Conservation (phyloP, 768 basidiomycete genomes). For the Dacryopinax primogenitus region DNA sequence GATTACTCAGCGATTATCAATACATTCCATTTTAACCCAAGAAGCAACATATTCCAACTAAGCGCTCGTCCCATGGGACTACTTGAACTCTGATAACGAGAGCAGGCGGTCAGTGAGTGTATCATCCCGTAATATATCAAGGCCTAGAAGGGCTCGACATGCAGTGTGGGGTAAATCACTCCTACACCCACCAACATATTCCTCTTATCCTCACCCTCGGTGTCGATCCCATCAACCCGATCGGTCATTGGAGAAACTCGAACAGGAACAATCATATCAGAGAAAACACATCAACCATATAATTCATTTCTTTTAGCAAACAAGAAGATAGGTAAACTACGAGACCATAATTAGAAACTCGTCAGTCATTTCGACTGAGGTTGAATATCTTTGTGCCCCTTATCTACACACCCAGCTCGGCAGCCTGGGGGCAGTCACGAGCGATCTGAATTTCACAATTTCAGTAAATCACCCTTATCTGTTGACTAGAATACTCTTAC, state of each 20-base stretch:
- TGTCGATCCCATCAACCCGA: neutral
- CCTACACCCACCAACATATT: neutral
- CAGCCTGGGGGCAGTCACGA: constrained; percentile 21
- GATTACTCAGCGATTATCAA: neutral
- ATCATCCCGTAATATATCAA: too few species aligned
- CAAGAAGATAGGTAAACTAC: neutral
- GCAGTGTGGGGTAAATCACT: neutral
- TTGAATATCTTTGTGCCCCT: constrained; percentile 13
- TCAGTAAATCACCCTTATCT: constrained; percentile 21
- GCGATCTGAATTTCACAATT: constrained; percentile 18
- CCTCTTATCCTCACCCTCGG: neutral
- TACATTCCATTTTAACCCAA: neutral
- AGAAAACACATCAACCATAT: constrained; percentile 2
- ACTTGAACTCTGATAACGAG: too few species aligned
- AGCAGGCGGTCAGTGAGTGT: too few species aligned
- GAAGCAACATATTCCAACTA: neutral
- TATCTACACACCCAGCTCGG: constrained; percentile 16
- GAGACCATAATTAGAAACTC: neutral
- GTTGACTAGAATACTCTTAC: constrained; percentile 38
- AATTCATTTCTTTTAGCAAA: constrained; percentile 1
- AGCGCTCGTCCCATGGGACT: neutral
- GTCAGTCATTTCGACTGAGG: neutral
- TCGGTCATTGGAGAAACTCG: neutral
- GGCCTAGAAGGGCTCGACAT: too few species aligned
- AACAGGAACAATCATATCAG: neutral